phyloP scores from a whole-genome alignment of 2,329 filamentous ascomycete species.

The Phoma sp. region DNA sequence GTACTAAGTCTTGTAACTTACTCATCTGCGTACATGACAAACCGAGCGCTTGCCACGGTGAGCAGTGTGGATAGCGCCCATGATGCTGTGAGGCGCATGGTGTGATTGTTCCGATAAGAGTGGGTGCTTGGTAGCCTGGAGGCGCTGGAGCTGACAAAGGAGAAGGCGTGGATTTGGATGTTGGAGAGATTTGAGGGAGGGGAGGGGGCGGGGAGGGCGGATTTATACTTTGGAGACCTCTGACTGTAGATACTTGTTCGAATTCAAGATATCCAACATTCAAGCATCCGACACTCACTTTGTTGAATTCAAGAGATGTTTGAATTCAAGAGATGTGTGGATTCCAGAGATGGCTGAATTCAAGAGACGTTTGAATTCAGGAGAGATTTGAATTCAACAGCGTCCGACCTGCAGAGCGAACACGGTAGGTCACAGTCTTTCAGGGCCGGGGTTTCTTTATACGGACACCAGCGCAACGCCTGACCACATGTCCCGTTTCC shows the following conservation, averaged over 20 bases:
- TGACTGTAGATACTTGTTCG: too few relatives aligned
- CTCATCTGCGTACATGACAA: constrained; percentile 44
- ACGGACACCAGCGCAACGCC: constrained; percentile 5
- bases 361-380: background rate
- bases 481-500: constrained; percentile 16
- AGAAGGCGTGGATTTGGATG: too few relatives aligned
- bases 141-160: background rate
- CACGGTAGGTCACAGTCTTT: constrained; percentile 8
- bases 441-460: constrained; percentile 11
- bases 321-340: too few relatives aligned
- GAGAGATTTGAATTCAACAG: background rate
- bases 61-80: constrained; percentile 21
- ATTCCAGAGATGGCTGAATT: too few relatives aligned
- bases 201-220: too few relatives aligned
- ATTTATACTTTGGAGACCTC: constrained; percentile 4
- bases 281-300: too few relatives aligned
- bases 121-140: background rate
- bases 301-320: too few relatives aligned
- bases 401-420: constrained; percentile 17
- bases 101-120: constrained; percentile 4
- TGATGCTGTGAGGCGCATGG: constrained; percentile 29
- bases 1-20: constrained; percentile 19
- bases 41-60: constrained; percentile 29
- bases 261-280: too few relatives aligned
- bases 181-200: too few relatives aligned